These are phyloP conservation scores for Paraphysoderma sedebokerense DNA, from an alignment of 371 early-diverging fungal species.

Conservation along the genomic window DNA sequence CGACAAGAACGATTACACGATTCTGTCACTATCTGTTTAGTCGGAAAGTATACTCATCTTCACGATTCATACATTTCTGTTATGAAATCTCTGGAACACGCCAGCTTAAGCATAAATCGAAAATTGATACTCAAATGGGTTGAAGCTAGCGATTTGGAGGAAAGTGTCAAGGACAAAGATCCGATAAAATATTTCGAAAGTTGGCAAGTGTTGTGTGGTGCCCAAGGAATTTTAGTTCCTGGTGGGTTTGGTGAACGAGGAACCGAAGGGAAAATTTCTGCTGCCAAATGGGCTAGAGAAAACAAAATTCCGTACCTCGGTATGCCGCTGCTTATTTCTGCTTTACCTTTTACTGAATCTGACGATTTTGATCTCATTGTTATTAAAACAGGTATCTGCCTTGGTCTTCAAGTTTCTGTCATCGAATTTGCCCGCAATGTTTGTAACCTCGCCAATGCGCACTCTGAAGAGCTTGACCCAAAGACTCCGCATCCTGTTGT, in stretches of 20 bases:
- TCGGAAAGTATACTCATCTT: conserved; percentile 91
- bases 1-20: conserved; percentile 67
- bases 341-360: no score
- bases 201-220: conserved; percentile 71
- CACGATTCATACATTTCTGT: conserved; percentile 96
- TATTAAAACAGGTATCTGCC: conserved; percentile 94
- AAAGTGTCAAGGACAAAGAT: conserved; percentile 40
- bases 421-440: conserved; percentile 98
- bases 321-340: no score
- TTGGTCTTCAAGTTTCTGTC: conserved; percentile 96
- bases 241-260: conserved; percentile 99
- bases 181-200: conserved; percentile 87
- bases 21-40: conserved; percentile 78
- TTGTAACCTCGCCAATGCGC: conserved; percentile 61
- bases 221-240: conserved; percentile 95
- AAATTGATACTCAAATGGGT: conserved; percentile 84
- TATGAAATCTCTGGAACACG: conserved; percentile 89
- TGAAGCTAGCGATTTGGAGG: conserved; percentile 82
- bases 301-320: conserved; percentile 95
- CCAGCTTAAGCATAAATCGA: conserved; percentile 61
- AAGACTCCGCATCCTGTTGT: conserved; percentile 57
- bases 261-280: conserved; percentile 91
- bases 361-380: no score
- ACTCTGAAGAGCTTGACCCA: conserved; percentile 74
- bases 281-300: conserved; percentile 96